Evolutionary conservation across 2,329 filamentous ascomycete genomes (phyloP).

Genomic region (Colletotrichum sp.): DNA sequence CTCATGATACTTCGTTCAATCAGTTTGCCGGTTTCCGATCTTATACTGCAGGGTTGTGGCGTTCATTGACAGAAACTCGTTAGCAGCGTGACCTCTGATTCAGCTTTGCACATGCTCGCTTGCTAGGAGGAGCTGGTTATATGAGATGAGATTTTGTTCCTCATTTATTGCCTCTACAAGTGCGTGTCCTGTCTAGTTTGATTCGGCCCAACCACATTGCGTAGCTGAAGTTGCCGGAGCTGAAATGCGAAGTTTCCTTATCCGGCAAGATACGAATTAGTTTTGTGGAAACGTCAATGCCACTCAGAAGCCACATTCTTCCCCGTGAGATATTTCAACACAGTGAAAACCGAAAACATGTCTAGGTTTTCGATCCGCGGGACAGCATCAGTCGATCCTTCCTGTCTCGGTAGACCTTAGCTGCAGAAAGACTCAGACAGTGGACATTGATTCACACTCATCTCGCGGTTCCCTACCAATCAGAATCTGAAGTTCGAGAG

Average conservation of each 20-base stretch:
- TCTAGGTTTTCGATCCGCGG: background rate
- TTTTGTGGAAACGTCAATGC: background rate
- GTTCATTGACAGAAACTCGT: background rate
- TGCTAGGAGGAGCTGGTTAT: background rate
- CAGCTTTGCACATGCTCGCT: background rate
- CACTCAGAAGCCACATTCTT: background rate
- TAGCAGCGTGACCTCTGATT: rapidly evolving
- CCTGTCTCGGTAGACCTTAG: background rate
- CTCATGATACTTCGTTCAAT: background rate
- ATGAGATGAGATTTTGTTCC: background rate
- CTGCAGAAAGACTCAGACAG: background rate
- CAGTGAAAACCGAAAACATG: background rate
- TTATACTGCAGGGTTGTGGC: background rate
- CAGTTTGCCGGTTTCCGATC: background rate
- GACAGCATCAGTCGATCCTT: background rate
- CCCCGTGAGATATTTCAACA: background rate
- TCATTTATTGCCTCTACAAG: background rate
- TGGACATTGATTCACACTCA: background rate
- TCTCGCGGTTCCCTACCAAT: background rate
- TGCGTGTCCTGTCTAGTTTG: background rate
- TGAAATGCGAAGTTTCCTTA: background rate
- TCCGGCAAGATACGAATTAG: background rate
- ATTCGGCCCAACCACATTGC: rapidly evolving
- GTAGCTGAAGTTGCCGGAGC: background rate
- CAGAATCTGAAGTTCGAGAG: background rate